A percentile compares a stretch with the other conserved stretches of the same genome.
Evolutionary conservation across 129 eudicot genomes (phyloP).

Genomic region (Logfia minima): DNA sequence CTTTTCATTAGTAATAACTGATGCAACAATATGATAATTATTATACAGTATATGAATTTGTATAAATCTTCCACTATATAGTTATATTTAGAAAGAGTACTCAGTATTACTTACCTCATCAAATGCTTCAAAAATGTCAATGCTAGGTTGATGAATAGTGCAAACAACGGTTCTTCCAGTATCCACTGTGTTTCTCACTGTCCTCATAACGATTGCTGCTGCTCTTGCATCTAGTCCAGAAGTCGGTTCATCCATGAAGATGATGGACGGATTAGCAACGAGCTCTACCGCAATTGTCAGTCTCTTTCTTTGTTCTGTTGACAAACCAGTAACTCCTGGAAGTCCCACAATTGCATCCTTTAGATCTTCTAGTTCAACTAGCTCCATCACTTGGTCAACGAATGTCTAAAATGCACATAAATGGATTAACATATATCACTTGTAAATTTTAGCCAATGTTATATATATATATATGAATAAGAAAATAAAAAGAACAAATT

Average conservation of each 20-base stretch:
- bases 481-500: background rate
- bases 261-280: constrained; percentile 95
- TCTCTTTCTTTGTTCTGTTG: constrained; percentile 89
- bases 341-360: constrained; percentile 86
- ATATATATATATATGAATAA: background rate
- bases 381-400: constrained; percentile 69
- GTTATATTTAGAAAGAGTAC: background rate
- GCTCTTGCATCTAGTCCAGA: constrained; percentile 98
- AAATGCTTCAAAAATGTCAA: constrained; percentile 93
- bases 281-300: constrained; percentile 94
- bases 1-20: constrained; percentile 78
- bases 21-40: background rate
- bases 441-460: background rate
- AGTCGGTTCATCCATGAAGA: constrained; percentile 98
- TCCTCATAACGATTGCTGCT: constrained; percentile 99
- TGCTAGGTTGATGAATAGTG: constrained; percentile 97
- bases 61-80: background rate
- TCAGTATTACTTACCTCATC: constrained; percentile 39
- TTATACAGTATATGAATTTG: background rate
- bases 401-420: constrained; percentile 43
- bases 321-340: constrained; percentile 75
- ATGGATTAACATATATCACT: background rate
- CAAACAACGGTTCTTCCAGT: constrained; percentile 96
- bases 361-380: constrained; percentile 67
- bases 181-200: constrained; percentile 95